Percentiles rank a stretch among this genome's conserved stretches.
These are phyloP conservation scores for Zygoascus bituminiphila DNA, from an alignment of 805 yeast species.

Conservation along the genomic window DNA sequence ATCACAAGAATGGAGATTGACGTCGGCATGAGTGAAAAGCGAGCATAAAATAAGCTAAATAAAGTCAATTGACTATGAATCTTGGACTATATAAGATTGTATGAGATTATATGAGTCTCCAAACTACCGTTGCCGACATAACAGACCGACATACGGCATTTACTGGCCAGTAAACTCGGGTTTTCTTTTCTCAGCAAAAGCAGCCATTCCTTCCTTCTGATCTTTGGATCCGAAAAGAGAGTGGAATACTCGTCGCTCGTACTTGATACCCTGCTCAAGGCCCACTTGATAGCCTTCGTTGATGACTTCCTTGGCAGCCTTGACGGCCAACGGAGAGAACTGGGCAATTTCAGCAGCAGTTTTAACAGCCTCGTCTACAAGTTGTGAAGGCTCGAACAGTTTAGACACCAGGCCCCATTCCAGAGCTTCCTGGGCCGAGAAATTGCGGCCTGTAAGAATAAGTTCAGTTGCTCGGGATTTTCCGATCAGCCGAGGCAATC, in stretches of 20 bases:
- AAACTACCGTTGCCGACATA: too few species aligned
- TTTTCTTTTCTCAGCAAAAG: conserved; percentile 40
- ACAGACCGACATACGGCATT: background rate
- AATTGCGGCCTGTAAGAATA: conserved; percentile 39
- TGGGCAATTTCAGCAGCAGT: conserved; percentile 37
- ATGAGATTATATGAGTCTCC: too few species aligned
- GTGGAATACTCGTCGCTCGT: conserved; percentile 40
- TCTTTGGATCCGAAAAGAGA: conserved; percentile 39
- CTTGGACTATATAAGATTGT: too few species aligned
- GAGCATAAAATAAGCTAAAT: too few species aligned
- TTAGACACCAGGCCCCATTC: conserved; percentile 42
- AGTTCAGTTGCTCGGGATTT: conserved; percentile 43
- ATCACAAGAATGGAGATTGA: too few species aligned
- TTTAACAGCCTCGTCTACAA: conserved; percentile 37
- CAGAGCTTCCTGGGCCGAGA: conserved; percentile 39
- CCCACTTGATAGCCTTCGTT: conserved; percentile 33
- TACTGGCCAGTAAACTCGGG: conserved; percentile 31
- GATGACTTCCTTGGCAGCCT: conserved; percentile 41
- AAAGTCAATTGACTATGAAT: background rate
- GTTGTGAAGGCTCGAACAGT: conserved; percentile 32
- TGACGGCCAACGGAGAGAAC: conserved; percentile 37
- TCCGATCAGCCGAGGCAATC: conserved; percentile 41
- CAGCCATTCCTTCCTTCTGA: conserved; percentile 44
- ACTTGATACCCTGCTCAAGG: conserved; percentile 34
- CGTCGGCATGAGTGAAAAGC: too few species aligned